A percentile compares a stretch with the other conserved stretches of the same genome.
phyloP scores from a whole-genome alignment of 1,284 basidiomycete genomes.

The Cryptococcus sp. region DNA sequence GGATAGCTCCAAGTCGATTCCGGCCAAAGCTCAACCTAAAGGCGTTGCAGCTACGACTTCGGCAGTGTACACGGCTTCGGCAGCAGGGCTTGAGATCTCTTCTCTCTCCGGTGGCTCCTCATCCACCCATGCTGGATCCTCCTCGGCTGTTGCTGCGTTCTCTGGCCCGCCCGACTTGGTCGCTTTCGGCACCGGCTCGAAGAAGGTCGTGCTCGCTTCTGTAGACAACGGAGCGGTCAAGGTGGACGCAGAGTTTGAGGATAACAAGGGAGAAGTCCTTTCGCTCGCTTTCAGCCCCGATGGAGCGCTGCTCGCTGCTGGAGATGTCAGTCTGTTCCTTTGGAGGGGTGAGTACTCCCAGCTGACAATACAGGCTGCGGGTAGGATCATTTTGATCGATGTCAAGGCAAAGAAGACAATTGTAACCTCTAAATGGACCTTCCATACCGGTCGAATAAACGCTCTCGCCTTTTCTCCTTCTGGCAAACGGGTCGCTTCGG shows the following conservation, averaged over 20 bases:
- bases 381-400: slow-evolving; percentile 51
- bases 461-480: slow-evolving; percentile 72
- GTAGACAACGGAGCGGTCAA: slow-evolving; percentile 20
- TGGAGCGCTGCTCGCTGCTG: slow-evolving; percentile 66
- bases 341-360: background rate
- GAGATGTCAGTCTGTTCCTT: slow-evolving; percentile 62
- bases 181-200: slow-evolving; percentile 36
- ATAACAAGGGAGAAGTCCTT: slow-evolving; percentile 66
- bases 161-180: slow-evolving; percentile 26
- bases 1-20: slow-evolving; percentile 33
- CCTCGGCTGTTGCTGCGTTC: slow-evolving; percentile 37
- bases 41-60: slow-evolving; percentile 56
- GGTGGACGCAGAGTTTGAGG: slow-evolving; percentile 53
- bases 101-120: slow-evolving; percentile 14
- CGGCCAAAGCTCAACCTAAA: slow-evolving; percentile 64
- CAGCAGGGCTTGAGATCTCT: slow-evolving; percentile 58
- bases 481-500: slow-evolving; percentile 71
- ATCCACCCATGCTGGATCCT: slow-evolving; percentile 10
- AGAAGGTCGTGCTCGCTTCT: slow-evolving; percentile 59
- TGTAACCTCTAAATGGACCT: slow-evolving; percentile 73
- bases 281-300: slow-evolving; percentile 77
- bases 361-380: slow-evolving; percentile 22
- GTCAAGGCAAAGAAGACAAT: slow-evolving; percentile 60
- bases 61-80: slow-evolving; percentile 67
- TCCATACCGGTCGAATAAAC: slow-evolving; percentile 77